A percentile compares a stretch with the other conserved stretches of the same genome.
These are phyloP conservation scores for Primulina huaijiensis DNA, from an alignment of 257 asterid species.

Conservation along the genomic window DNA sequence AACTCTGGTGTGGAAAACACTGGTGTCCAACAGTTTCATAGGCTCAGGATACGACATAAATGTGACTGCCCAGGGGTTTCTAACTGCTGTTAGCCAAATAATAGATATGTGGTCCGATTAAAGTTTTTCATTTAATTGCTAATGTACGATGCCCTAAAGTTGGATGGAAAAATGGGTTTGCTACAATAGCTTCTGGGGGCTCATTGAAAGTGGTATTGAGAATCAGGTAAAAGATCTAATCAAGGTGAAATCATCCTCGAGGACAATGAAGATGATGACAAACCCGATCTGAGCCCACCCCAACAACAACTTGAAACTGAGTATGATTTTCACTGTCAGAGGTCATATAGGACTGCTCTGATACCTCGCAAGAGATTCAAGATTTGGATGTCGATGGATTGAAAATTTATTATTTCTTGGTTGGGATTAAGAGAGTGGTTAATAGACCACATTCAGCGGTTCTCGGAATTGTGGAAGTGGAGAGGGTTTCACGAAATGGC, in stretches of 20 bases:
- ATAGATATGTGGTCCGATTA: too few relatives aligned
- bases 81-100: too few relatives aligned
- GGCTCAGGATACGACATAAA: too few relatives aligned
- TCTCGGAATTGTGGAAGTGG: constrained; percentile 51
- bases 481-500: constrained; percentile 57
- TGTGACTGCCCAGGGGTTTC: too few relatives aligned
- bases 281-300: constrained; percentile 53
- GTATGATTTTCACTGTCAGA: constrained; percentile 39
- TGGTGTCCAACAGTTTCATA: too few relatives aligned
- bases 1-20: too few relatives aligned
- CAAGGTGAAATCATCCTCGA: constrained; percentile 29
- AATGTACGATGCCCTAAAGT: too few relatives aligned
- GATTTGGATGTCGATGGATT: constrained; percentile 45
- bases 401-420: constrained; percentile 56
- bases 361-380: constrained; percentile 50
- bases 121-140: too few relatives aligned
- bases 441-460: constrained; percentile 77
- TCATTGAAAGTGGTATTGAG: too few relatives aligned
- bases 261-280: constrained; percentile 82
- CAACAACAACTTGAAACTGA: constrained; percentile 37
- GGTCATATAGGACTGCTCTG: constrained; percentile 33
- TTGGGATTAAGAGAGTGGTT: constrained; percentile 56
- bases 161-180: too few relatives aligned
- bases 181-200: too few relatives aligned
- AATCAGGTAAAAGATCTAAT: too few relatives aligned